Evolutionary conservation across 75 land plant species (phyloP).

Genomic region (Pinus tabuliformis): DNA sequence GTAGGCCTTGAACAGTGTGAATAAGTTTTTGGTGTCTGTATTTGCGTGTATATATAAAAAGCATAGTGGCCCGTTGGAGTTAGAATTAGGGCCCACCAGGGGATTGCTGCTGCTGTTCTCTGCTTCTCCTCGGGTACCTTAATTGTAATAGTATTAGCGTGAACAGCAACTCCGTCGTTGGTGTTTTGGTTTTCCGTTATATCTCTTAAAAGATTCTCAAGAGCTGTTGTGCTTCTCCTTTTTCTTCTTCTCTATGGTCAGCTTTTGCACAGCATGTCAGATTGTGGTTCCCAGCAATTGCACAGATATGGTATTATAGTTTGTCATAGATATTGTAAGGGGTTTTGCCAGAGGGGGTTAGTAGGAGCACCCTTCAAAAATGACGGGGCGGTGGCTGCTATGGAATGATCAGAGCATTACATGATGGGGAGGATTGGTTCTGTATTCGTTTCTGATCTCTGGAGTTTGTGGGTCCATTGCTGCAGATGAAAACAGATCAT

Average conservation of each 20-base stretch:
- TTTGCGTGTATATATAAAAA: no score
- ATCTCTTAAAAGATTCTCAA: conserved; percentile 4
- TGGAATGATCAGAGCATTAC: conserved; percentile 10
- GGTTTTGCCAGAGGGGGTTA: background rate
- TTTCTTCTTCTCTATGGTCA: background rate
- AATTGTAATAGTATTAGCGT: background rate
- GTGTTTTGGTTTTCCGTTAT: conserved; percentile 10
- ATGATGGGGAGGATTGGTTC: background rate
- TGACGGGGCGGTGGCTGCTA: background rate
- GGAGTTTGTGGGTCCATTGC: background rate
- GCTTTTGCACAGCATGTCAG: conserved; percentile 15
- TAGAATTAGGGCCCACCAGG: conserved; percentile 4
- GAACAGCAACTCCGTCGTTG: background rate
- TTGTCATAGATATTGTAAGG: background rate
- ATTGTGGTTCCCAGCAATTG: conserved; percentile 11
- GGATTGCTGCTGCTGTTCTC: background rate
- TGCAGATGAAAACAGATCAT: background rate
- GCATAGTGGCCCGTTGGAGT: no score
- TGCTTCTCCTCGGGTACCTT: background rate
- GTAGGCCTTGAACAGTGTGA: no score
- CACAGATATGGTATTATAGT: background rate
- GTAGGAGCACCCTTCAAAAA: background rate
- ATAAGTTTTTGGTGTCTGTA: no score
- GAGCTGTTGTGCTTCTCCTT: background rate
- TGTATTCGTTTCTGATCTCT: background rate